Evolutionary conservation across 2,329 filamentous ascomycete species (phyloP), one percentile per base, ranked within the genome.

Genomic region (Aspergillus hiratsukae): DNA sequence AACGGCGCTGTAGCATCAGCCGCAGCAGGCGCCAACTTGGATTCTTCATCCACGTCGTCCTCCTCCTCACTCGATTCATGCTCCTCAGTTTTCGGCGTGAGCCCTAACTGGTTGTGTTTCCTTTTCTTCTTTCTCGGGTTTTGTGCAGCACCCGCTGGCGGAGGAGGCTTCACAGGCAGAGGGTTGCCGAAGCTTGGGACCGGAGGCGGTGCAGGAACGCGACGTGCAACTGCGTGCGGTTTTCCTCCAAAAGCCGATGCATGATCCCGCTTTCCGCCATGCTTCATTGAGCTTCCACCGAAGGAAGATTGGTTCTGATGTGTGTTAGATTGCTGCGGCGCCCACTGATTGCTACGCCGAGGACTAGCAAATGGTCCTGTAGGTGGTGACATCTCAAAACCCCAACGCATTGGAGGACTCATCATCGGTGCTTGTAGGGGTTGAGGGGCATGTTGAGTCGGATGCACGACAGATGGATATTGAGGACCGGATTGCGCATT

Each of bases 371-470:
- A 77, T 71, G 76, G 74, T 71, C 77, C 77, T 64, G 80, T 74
- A 50, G 78, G 73, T 49, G 77, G 73, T 56, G 81, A 75, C 52
- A 72, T 72, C 50, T 83, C 81, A 69, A 81, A 82, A 3, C 80
- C 80, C 75, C 83, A 81, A 54, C 77, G 77, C 60, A 84, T 80
- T 2, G 80, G 80, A 35, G 80, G 80, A 0, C 79, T 83, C 82
- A 80, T 81, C 63, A 78, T 73, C 67, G 79, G 70, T 57, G 75
- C 61, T 58, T 70, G 65, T 29, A 54, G 58, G 19, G 64, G 52
- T 10, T 58, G 63, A 3, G 64, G 56, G 10, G 53, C 54, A 61
- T 65, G 69, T 19, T 67, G 68, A 27, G 64, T 63, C 21, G 60
- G 49, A 17, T 62, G 59, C 8, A 64, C 49, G 11, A 50, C 58